phyloP scores from a whole-genome alignment of 129 eudicot species.

The Lonicera japonica region DNA sequence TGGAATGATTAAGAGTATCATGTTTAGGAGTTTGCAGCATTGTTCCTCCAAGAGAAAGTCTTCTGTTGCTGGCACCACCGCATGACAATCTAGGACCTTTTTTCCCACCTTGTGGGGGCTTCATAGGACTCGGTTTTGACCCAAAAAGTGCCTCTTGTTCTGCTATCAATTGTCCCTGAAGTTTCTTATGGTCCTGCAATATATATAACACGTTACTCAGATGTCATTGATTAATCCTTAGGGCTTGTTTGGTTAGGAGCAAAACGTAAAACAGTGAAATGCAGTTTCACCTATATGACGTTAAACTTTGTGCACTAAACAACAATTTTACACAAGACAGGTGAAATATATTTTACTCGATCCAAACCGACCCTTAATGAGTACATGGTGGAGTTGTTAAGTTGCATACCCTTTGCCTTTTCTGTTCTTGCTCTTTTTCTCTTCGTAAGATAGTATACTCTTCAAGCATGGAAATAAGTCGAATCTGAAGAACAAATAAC shows the following conservation, averaged over 20 bases:
- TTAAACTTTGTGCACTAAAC: too few species aligned
- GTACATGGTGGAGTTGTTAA: not conserved
- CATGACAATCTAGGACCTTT: conserved; percentile 67
- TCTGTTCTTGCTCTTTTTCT: conserved; percentile 79
- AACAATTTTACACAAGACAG: too few species aligned
- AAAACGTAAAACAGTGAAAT: too few species aligned
- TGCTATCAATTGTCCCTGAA: conserved; percentile 80
- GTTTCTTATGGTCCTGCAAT: conserved; percentile 85
- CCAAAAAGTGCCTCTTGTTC: conserved; percentile 92
- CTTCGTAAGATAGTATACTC: conserved; percentile 60
- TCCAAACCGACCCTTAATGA: not conserved
- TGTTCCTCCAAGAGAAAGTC: conserved; percentile 72
- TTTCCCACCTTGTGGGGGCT: conserved; percentile 47
- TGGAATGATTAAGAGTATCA: conserved; percentile 33
- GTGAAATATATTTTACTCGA: too few species aligned
- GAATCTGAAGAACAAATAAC: conserved; percentile 40
- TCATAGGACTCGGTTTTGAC: conserved; percentile 95
- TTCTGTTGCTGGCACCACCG: conserved; percentile 69
- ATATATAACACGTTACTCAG: not conserved
- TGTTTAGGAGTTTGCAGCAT: conserved; percentile 65
- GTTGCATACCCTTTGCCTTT: conserved; percentile 70
- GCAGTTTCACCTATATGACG: too few species aligned
- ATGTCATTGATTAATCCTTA: too few species aligned
- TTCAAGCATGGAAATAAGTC: conserved; percentile 86
- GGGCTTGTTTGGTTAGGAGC: too few species aligned